phyloP scores from a whole-genome alignment of 371 early-diverging fungal genomes.

The Mucor piriformis region DNA sequence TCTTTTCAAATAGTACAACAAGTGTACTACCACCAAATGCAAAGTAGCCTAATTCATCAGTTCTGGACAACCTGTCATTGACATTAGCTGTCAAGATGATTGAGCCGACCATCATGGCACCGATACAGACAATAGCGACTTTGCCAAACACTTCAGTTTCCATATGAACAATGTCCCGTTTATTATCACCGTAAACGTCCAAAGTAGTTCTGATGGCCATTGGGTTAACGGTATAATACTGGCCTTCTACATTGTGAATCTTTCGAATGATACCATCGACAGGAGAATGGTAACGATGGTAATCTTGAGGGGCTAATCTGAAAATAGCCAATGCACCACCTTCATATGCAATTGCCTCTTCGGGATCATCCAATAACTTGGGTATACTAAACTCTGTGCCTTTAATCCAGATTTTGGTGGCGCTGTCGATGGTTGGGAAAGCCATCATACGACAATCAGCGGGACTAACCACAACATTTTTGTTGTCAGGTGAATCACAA shows the following conservation, averaged over 20 bases:
- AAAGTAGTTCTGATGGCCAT: conserved; percentile 81
- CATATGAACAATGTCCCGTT: conserved; percentile 71
- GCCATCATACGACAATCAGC: conserved; percentile 83
- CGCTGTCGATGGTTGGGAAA: conserved; percentile 71
- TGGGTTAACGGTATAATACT: conserved; percentile 86
- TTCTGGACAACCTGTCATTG: conserved; percentile 57
- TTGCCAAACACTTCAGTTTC: conserved; percentile 72
- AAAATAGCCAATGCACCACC: conserved; percentile 79
- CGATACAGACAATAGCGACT: conserved; percentile 76
- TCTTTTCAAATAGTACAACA: conserved; percentile 71
- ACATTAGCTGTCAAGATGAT: conserved; percentile 67
- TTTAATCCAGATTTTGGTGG: conserved; percentile 86
- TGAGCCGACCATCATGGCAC: conserved; percentile 93
- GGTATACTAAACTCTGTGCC: conserved; percentile 75
- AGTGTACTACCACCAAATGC: conserved; percentile 83
- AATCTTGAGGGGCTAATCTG: conserved; percentile 89
- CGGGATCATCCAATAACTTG: conserved; percentile 61
- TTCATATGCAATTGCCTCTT: conserved; percentile 54
- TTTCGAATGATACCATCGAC: conserved; percentile 71
- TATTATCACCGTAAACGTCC: conserved; percentile 88
- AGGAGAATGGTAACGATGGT: conserved; percentile 87
- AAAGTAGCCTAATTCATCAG: conserved; percentile 87
- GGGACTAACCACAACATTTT: conserved; percentile 72
- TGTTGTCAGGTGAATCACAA: conserved; percentile 65
- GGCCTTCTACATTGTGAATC: conserved; percentile 66